Base-by-base conservation (phyloP, 2,329 filamentous ascomycete species). In the Colletotrichum sojae region DNA sequence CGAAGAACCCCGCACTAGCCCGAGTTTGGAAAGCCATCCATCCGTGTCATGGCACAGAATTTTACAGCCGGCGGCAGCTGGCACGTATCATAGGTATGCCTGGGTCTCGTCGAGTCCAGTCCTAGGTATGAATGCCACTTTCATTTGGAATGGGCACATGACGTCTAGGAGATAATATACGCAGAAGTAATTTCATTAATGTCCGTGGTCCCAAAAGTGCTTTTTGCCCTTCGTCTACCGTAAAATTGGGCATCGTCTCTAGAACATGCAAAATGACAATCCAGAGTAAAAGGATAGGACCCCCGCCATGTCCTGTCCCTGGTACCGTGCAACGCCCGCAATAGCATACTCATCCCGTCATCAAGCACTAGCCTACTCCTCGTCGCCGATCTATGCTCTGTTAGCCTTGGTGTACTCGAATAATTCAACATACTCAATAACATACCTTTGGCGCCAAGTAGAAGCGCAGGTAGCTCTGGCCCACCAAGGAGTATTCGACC, bases 371-470 rank as follows among this genome's bases (percentile, higher is more conserved):
- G 6, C 72, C 73, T 80, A 81, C 73, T 82, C 79, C 25, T 82
- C 79, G n/a, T 81, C 80, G 40, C 80, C 80, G 73, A 82, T 82
- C 80, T 82, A 39, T 10, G 56, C 12, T 15, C 18, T 40, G 56
- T 71, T 62, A 71, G 67, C 40, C n/a, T 16, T n/a, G 15, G 18
- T 46, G 22, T 5, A 12, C 10, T 45, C 9, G 8, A 18, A 8
- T 16, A 15, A 3, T n/a, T 8, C 15, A 13, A 5, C 15, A 8
- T 4, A 61, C 10, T 2, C 25, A 40, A 22, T 1, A 22, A 39
- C 54, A 78, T 84, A 96, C 96, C 94, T 99, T 99, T 73, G 96
- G 96, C 73, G 96, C 96, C 76, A 99, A 90, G 84, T 98, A 99
- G 89, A 98, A 99, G 78, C 95, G 90, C 83, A 99, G 84, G 82